Conservation (phyloP, 257 asterid genomes). For the Solanum bulbocastanum region DNA sequence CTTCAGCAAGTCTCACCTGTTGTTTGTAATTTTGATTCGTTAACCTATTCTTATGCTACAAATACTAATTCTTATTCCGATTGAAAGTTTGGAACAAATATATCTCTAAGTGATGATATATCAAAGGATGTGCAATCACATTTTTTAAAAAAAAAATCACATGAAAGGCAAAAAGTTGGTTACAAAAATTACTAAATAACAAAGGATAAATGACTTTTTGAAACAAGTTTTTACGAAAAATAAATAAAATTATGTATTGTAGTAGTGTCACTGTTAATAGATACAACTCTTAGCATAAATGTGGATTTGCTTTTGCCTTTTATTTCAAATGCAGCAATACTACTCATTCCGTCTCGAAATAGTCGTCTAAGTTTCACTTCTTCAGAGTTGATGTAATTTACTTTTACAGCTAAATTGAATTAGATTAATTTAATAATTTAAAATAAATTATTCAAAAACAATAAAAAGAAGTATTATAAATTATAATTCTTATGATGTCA, state of each 20-base stretch:
- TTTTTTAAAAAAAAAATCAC: not conserved
- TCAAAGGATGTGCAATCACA: not conserved
- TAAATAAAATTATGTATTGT: not conserved
- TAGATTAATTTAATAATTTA: not conserved
- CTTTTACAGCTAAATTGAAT: not conserved
- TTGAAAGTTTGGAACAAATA: not conserved
- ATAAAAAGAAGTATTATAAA: not conserved
- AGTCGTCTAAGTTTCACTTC: not conserved
- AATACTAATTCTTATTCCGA: not conserved
- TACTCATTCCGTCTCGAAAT: not conserved
- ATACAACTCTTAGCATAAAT: not conserved
- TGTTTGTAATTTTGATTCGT: not conserved
- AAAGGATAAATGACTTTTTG: not conserved
- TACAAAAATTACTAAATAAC: not conserved
- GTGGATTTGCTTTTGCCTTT: not conserved
- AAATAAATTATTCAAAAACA: not conserved
- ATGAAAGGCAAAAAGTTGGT: not conserved
- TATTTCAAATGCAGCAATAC: not conserved
- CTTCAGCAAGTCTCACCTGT: not conserved
- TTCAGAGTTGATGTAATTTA: too few species aligned
- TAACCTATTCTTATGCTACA: not conserved
- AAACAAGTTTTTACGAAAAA: not conserved
- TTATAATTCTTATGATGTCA: not conserved
- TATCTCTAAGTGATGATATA: not conserved
- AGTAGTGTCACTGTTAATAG: not conserved